phyloP scores from a whole-genome alignment of 805 yeast genomes.

The Brettanomyces naardenensis region DNA sequence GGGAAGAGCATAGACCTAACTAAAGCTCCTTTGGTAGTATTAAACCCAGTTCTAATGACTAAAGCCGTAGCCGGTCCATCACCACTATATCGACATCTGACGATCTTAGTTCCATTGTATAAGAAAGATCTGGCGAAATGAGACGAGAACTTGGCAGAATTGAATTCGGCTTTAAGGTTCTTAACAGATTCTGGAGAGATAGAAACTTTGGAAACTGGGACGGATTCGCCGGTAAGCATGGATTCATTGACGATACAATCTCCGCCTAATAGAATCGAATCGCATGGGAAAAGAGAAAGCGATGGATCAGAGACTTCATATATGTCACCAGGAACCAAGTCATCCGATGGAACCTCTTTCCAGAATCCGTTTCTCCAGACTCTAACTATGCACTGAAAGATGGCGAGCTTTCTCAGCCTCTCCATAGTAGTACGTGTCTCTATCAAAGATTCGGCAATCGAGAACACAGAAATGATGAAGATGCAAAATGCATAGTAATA shows the following conservation, averaged over 20 bases:
- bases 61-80: slow-evolving; percentile 68
- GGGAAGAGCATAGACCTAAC: slow-evolving; percentile 96
- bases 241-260: slow-evolving; percentile 97
- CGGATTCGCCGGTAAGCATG: slow-evolving; percentile 97
- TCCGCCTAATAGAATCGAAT: slow-evolving; percentile 78
- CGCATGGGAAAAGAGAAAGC: slow-evolving; percentile 72
- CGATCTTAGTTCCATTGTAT: slow-evolving; percentile 83
- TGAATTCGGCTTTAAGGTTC: slow-evolving; percentile 49
- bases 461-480: slow-evolving; percentile 72
- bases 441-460: slow-evolving; percentile 72
- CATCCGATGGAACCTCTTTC: slow-evolving; percentile 70
- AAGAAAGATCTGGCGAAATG: slow-evolving; percentile 67
- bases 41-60: slow-evolving; percentile 85
- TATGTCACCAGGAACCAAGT: slow-evolving; percentile 92
- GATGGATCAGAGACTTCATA: slow-evolving; percentile 88
- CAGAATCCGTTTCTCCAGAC: slow-evolving; percentile 91
- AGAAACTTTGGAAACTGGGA: slow-evolving; percentile 80
- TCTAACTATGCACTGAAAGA: slow-evolving; percentile 70
- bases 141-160: slow-evolving; percentile 48
- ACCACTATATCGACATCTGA: slow-evolving; percentile 68
- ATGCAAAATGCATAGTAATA: slow-evolving; percentile 93
- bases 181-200: slow-evolving; percentile 56
- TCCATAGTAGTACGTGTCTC: slow-evolving; percentile 75
- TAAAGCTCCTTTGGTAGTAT: slow-evolving; percentile 91
- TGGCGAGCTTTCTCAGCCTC: slow-evolving; percentile 67